These are phyloP conservation scores for Neoboletus brunneissimus DNA, from an alignment of 768 basidiomycete genomes.

Conservation along the genomic window DNA sequence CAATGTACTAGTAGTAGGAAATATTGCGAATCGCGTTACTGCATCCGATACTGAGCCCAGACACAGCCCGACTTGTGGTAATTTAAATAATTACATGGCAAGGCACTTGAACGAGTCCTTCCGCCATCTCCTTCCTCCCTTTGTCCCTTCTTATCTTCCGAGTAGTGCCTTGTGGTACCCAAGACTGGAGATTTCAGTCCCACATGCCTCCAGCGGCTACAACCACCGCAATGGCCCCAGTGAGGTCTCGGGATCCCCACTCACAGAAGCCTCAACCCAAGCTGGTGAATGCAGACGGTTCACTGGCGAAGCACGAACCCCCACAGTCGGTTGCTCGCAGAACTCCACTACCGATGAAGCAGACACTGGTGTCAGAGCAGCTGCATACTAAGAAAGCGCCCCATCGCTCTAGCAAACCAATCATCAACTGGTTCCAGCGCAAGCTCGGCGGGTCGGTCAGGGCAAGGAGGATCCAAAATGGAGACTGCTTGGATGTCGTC, in stretches of 20 bases:
- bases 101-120: constrained; percentile 2
- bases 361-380: constrained; percentile 33
- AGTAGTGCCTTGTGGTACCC: not conserved
- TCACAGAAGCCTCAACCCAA: constrained; percentile 17
- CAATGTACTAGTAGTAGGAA: not conserved
- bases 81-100: not conserved
- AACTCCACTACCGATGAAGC: constrained; percentile 20
- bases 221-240: constrained; percentile 10
- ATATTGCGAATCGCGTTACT: constrained; percentile 13
- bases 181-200: not conserved
- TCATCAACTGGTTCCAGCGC: constrained; percentile 88
- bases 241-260: constrained; percentile 12
- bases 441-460: constrained; percentile 73
- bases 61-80: constrained; percentile 9
- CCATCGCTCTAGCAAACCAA: constrained; percentile 75
- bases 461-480: constrained; percentile 47
- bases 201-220: constrained; percentile 17
- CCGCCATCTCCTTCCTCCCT: not conserved
- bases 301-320: constrained; percentile 17
- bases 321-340: constrained; percentile 16
- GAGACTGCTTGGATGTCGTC: constrained; percentile 11
- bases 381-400: constrained; percentile 55
- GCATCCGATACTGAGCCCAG: constrained; percentile 14
- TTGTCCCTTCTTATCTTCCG: not conserved
- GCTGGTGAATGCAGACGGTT: constrained; percentile 1